These are phyloP conservation scores for Hexamita inflata DNA, from an alignment of 208 protist species.

Conservation along the genomic window DNA sequence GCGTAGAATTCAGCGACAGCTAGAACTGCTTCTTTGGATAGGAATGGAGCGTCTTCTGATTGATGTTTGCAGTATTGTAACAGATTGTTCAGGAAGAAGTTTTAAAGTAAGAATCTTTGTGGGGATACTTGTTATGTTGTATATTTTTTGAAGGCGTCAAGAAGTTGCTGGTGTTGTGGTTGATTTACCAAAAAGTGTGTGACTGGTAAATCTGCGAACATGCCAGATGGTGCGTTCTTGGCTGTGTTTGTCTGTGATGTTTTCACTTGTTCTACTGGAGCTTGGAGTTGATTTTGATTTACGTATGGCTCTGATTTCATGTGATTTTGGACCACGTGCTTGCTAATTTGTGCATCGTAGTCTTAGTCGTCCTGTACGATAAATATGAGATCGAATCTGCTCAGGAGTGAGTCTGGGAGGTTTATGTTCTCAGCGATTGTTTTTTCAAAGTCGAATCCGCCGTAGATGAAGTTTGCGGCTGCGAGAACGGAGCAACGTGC, in stretches of 20 bases:
- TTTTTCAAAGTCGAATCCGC: constrained; percentile 76
- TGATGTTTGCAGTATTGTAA: too few relatives aligned
- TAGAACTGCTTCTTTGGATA: background rate
- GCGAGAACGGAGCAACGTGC: constrained; percentile 90
- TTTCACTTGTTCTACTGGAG: background rate
- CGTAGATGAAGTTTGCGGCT: constrained; percentile 95
- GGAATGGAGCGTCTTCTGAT: background rate
- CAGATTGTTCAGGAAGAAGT: too few relatives aligned
- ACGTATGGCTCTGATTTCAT: background rate
- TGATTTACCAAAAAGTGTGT: too few relatives aligned
- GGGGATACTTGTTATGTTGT: too few relatives aligned
- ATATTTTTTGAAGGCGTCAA: too few relatives aligned
- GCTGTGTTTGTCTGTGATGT: background rate
- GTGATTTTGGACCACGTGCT: constrained; percentile 50
- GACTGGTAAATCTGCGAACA: too few relatives aligned
- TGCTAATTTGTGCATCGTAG: constrained; percentile 57
- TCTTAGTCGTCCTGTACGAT: constrained; percentile 86
- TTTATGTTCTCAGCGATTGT: constrained; percentile 78
- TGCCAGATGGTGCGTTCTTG: background rate
- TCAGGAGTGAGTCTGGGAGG: constrained; percentile 92
- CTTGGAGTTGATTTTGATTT: background rate
- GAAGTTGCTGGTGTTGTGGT: too few relatives aligned
- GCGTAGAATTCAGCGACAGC: background rate
- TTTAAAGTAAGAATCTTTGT: too few relatives aligned
- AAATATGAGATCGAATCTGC: constrained; percentile 97